Conservation (phyloP, 768 basidiomycete genomes). For the Xerocomellus chrysenteron region DNA sequence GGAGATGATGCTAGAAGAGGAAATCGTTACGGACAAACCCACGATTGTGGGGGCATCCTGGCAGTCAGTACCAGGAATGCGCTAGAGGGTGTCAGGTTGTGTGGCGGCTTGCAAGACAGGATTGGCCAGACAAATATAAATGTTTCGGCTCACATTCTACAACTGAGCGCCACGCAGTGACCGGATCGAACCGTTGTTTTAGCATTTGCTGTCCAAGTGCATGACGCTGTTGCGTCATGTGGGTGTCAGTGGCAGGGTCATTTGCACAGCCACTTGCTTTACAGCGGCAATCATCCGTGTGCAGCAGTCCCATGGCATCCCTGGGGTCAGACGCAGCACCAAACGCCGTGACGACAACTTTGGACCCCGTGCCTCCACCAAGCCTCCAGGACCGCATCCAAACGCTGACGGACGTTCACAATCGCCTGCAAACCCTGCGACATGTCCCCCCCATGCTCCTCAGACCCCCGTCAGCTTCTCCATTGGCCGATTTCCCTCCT, state of each 20-base stretch:
- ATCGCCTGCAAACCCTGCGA: constrained; percentile 44
- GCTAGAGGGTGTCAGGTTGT: constrained; percentile 1
- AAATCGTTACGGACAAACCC: constrained; percentile 7
- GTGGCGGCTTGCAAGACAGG: constrained; percentile 4
- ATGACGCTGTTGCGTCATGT: background rate
- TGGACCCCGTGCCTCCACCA: constrained; percentile 4
- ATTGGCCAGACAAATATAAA: background rate
- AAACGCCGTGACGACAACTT: background rate
- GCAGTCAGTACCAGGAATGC: background rate
- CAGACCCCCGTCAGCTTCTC: constrained; percentile 33
- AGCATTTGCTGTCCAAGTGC: too few relatives aligned
- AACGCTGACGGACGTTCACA: constrained; percentile 45
- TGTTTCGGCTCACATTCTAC: background rate
- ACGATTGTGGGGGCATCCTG: background rate
- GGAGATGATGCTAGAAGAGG: constrained; percentile 2
- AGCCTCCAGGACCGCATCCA: constrained; percentile 46
- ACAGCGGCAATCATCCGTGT: too few relatives aligned
- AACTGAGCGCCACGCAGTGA: constrained; percentile 12
- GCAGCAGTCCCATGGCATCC: background rate
- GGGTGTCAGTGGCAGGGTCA: background rate
- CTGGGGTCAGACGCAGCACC: constrained; percentile 5
- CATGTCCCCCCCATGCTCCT: constrained; percentile 47
- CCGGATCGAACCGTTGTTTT: background rate
- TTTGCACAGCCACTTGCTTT: constrained; percentile 19
- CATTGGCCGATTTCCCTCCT: constrained; percentile 25